Evolutionary conservation across 495 filamentous ascomycete species (phyloP).

Genomic region (Neurospora intermedia): DNA sequence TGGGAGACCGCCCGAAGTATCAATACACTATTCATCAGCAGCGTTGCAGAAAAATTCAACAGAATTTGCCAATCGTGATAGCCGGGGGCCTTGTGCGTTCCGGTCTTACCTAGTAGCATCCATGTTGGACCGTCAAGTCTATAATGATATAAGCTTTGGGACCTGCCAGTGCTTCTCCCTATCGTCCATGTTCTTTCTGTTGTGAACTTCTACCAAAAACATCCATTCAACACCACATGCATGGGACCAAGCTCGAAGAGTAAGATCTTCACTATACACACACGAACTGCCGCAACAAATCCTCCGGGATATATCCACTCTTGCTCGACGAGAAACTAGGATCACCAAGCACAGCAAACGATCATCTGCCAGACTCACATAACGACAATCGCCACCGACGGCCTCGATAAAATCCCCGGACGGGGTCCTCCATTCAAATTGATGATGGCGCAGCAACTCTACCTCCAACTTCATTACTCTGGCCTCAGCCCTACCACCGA

Average conservation of each 20-base stretch:
- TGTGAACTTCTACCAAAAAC: background rate
- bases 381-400: background rate
- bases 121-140: background rate
- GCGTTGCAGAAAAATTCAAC: background rate
- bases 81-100: background rate
- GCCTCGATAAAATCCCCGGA: background rate
- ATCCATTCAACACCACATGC: background rate
- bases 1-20: background rate
- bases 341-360: background rate
- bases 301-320: background rate
- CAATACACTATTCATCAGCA: background rate
- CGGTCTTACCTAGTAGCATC: background rate
- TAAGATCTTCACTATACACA: background rate
- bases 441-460: background rate
- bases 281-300: background rate
- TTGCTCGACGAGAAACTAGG: background rate
- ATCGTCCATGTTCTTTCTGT: background rate
- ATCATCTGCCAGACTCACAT: background rate
- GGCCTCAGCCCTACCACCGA: background rate
- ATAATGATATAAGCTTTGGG: background rate
- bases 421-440: background rate
- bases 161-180: background rate
- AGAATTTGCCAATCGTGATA: background rate
- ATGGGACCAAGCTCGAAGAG: background rate
- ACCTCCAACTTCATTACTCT: background rate